Evolutionary conservation across 2,329 filamentous ascomycete genomes (phyloP).

Genomic region (Penicillium frequentans): DNA sequence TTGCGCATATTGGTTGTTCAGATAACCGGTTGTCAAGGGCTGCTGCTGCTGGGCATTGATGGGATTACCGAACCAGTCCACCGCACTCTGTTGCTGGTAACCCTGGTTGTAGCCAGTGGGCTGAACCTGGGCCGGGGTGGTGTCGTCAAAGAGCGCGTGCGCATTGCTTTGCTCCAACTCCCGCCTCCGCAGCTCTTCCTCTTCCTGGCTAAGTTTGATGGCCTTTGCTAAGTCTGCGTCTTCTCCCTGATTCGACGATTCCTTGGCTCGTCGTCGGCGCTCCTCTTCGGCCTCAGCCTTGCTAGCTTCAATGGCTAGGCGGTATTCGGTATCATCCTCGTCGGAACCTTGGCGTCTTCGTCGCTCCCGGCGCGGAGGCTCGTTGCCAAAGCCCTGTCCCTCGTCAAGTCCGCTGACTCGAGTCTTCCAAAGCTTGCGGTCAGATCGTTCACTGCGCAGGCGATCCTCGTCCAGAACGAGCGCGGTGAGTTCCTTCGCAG

Average conservation of each 20-base stretch:
- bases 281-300: slow-evolving; percentile 95
- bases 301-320: slow-evolving; percentile 88
- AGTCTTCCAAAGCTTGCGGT: slow-evolving; percentile 95
- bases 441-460: slow-evolving; percentile 82
- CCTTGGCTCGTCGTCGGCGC: slow-evolving; percentile 65
- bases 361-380: slow-evolving; percentile 45
- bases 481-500: slow-evolving; percentile 91
- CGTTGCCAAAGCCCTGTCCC: slow-evolving; percentile 47
- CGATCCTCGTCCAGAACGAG: slow-evolving; percentile 92
- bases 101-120: slow-evolving; percentile 92
- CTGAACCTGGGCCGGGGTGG: slow-evolving; percentile 67
- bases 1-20: slow-evolving; percentile 71
- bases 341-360: slow-evolving; percentile 64
- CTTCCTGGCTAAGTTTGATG: slow-evolving; percentile 92
- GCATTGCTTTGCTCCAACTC: slow-evolving; percentile 87
- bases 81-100: slow-evolving; percentile 93
- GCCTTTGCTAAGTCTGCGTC: slow-evolving; percentile 94
- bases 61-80: slow-evolving; percentile 97
- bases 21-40: slow-evolving; percentile 66
- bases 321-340: slow-evolving; percentile 81
- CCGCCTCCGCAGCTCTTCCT: slow-evolving; percentile 76
- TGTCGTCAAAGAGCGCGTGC: slow-evolving; percentile 83
- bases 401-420: slow-evolving; percentile 93
- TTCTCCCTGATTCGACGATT: slow-evolving; percentile 62
- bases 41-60: slow-evolving; percentile 75